Evolutionary conservation across 495 filamentous ascomycete species (phyloP).

Genomic region (Lepraria neglecta): DNA sequence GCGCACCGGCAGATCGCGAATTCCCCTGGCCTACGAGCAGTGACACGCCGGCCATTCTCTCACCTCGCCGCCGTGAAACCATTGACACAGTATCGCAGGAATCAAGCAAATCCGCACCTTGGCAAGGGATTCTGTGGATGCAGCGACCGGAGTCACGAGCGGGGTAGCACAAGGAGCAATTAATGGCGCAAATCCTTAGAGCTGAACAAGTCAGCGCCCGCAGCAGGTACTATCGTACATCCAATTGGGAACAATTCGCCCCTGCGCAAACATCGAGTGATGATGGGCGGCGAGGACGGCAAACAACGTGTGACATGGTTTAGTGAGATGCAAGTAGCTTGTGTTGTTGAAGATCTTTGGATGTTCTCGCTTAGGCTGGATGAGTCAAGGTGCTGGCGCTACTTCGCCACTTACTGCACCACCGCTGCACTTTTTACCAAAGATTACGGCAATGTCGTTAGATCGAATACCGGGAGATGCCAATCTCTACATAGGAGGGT

Average conservation of each 20-base stretch:
- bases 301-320: too few relatives aligned
- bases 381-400: too few relatives aligned
- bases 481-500: slow-evolving; percentile 82
- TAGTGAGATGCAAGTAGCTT: slow-evolving; percentile 5
- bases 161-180: not conserved
- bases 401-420: slow-evolving; percentile 6
- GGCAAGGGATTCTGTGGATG: slow-evolving; percentile 1
- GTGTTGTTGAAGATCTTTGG: not conserved
- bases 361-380: not conserved
- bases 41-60: not conserved
- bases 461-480: slow-evolving; percentile 59
- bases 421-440: not conserved
- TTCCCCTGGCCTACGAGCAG: not conserved
- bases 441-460: slow-evolving; percentile 36
- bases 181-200: slow-evolving; percentile 11
- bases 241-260: not conserved
- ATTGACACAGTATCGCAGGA: not conserved
- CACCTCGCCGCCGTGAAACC: not conserved
- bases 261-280: not conserved
- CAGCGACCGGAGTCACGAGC: not conserved
- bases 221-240: not conserved
- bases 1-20: not conserved
- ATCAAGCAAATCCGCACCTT: not conserved
- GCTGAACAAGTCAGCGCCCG: slow-evolving; percentile 7
- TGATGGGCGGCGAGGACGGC: not conserved